Evolutionary conservation across 352 stramenopile species (phyloP), one percentile per base, ranked within the genome.

Genomic region (Globisporangium rhizosaccharum): DNA sequence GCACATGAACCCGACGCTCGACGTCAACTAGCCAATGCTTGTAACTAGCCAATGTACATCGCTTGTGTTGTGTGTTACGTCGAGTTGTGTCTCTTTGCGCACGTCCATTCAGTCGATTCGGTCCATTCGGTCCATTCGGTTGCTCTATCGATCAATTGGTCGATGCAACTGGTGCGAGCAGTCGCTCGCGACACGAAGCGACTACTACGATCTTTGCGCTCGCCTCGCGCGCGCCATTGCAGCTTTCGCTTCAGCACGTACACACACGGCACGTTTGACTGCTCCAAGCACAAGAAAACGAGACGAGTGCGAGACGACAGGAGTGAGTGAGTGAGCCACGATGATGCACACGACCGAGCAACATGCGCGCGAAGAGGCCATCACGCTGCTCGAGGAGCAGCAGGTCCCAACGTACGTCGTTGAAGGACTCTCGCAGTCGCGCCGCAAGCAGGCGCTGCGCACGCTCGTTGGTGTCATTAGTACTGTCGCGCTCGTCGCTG

Each of bases 401-500:
- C 41, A 26, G 18, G 25, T 18, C 4, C 56, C 46, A 4, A 46
- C 39, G n/a, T 49, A 49, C 44, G 44, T 49, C 44, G 55, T 60
- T 12, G 44, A 52, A 46, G 45, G 36, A n/a, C 20, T 52, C 14
- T 36, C 55, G 14, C 53, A 58, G 39, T 42, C 50, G 10, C 57
- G 28, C 9, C 48, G 39, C 57, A 56, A 55, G n/a, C 53, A 62
- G 23, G 57, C 49, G 28, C 28, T 57, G 18, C 41, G 41, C 5
- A 42, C 39, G 12, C 49, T 62, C 17, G 18, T 56, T 9, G 57
- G 57, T 25, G 42, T 66, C 9, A 30, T 72, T 7, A 61, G 59
- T 11, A 61, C 63, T 0, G 18, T 65, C 4, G 39, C 53, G 14
- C 46, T 76, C 15, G 51, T 70, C n/a, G 60, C 56, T 2, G 61